Base-by-base conservation (phyloP, 2,329 filamentous ascomycete species). In the Kalaharituber pfeilii region DNA sequence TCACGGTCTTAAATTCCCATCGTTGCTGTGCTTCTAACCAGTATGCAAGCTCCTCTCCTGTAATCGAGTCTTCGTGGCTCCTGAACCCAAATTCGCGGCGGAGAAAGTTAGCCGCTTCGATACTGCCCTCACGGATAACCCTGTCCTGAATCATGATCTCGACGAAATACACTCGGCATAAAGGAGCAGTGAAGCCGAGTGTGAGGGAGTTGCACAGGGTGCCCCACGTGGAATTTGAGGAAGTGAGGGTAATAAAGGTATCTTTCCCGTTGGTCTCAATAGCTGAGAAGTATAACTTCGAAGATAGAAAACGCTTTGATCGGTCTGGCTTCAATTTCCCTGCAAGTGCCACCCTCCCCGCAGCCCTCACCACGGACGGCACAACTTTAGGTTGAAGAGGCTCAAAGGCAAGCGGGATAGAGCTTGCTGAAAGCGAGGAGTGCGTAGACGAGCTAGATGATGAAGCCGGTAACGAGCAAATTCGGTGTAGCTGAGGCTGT, bases 81-180 rank as follows among this genome's bases (percentile, higher is more conserved):
- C 24, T 51, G 50, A 57, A 56, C 22, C 50, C 53, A 22, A 57
- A 36, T 13, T 24, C 36, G 22, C 49, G 52, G 18, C 45, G 49
- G 26, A 57, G 28, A 25, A 57, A 57, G 30, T 50, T 33, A 29
- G 24, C 44, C 8, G 52, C 18, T 20, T 56, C 39, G 7, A 52
- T 44, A 3, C 51, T 24, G 9, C 50, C 50, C 33, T 42, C 18
- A 22, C 25, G 42, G 2, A 57, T 50, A 29, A 39, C 42, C n/a
- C 33, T 18, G 22, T 30, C 50, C 45, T 56, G 53, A 25, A 57
- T 55, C 25, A 57, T n/a, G 15, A 57, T 25, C 50, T 57, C 56
- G 42, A 57, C 50, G 18, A 52, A 57, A 33, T 57, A 57, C n/a
- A 57, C 56, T 24, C 56, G 52, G 22, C 56, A 57, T 33, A 57